These are phyloP conservation scores for Vitis rotundifolia DNA, from an alignment of 164 flowering plant species.

Conservation along the genomic window DNA sequence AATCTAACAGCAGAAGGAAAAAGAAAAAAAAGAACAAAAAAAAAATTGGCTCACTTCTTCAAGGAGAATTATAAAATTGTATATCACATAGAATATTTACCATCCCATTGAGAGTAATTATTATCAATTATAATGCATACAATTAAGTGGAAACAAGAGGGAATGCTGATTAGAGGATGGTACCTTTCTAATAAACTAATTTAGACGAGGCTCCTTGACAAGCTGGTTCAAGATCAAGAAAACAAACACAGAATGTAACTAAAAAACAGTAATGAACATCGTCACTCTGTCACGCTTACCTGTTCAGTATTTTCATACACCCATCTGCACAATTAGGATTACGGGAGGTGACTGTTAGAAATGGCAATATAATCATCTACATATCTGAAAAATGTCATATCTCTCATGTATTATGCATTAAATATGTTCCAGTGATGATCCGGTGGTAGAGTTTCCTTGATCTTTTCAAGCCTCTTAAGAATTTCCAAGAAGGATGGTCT, in stretches of 20 bases:
- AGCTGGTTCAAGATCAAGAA: constrained; percentile 1
- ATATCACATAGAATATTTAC: not conserved
- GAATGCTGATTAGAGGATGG: not conserved
- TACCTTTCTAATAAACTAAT: not conserved
- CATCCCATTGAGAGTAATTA: not conserved
- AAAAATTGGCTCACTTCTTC: not conserved
- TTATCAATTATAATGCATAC: not conserved
- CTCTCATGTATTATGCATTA: constrained; percentile 27
- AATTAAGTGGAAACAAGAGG: not conserved
- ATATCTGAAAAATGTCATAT: not conserved
- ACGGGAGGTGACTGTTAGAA: not conserved
- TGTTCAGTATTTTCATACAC: constrained; percentile 4
- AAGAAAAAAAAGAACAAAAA: not conserved
- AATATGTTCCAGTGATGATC: constrained; percentile 87
- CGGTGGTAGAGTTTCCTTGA: constrained; percentile 58
- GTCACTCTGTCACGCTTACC: constrained; percentile 1
- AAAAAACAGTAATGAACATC: not conserved
- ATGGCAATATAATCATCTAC: constrained; percentile 1
- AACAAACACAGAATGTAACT: not conserved
- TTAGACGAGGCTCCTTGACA: not conserved
- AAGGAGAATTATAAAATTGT: not conserved
- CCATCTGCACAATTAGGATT: constrained; percentile 8
- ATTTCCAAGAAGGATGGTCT: constrained; percentile 88
- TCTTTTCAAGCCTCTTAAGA: constrained; percentile 83
- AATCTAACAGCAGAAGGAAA: not conserved